Percentiles rank a stretch among this genome's conserved stretches.
Evolutionary conservation across 1,284 basidiomycete species (phyloP).

Genomic region (Leccinum fallax): DNA sequence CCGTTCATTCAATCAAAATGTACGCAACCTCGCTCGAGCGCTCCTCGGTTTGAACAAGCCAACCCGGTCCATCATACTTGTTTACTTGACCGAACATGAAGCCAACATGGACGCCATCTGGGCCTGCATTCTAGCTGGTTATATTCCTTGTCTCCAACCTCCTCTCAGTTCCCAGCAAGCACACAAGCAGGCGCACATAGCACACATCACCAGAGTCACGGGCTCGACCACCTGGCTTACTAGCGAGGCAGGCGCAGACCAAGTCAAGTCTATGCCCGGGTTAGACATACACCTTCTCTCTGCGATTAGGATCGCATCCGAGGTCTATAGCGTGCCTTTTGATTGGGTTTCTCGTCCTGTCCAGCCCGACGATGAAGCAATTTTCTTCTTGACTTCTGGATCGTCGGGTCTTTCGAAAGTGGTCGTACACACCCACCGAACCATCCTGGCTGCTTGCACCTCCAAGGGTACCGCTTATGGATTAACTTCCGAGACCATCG

Average conservation of each 20-base stretch:
- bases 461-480: constrained; percentile 28
- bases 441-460: constrained; percentile 28
- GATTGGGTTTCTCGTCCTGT: constrained; percentile 15
- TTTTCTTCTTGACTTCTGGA: constrained; percentile 37
- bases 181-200: constrained; percentile 28
- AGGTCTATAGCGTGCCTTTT: constrained; percentile 11
- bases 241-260: constrained; percentile 26
- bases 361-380: constrained; percentile 29
- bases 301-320: constrained; percentile 17
- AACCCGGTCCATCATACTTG: constrained; percentile 24
- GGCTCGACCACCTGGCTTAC: constrained; percentile 27
- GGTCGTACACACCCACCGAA: constrained; percentile 37
- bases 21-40: constrained; percentile 24
- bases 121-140: constrained; percentile 31
- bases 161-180: constrained; percentile 30
- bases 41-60: constrained; percentile 25
- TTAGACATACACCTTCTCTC: constrained; percentile 29
- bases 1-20: constrained; percentile 21
- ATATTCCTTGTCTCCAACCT: constrained; percentile 32
- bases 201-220: constrained; percentile 25
- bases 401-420: constrained; percentile 39
- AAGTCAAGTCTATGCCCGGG: constrained; percentile 21
- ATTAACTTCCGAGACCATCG: constrained; percentile 27
- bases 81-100: constrained; percentile 33
- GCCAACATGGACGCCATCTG: constrained; percentile 32